Percentiles rank a stretch among this genome's conserved stretches.
Conservation (phyloP, 768 basidiomycete genomes). For the Fomitopsis pulvina region DNA sequence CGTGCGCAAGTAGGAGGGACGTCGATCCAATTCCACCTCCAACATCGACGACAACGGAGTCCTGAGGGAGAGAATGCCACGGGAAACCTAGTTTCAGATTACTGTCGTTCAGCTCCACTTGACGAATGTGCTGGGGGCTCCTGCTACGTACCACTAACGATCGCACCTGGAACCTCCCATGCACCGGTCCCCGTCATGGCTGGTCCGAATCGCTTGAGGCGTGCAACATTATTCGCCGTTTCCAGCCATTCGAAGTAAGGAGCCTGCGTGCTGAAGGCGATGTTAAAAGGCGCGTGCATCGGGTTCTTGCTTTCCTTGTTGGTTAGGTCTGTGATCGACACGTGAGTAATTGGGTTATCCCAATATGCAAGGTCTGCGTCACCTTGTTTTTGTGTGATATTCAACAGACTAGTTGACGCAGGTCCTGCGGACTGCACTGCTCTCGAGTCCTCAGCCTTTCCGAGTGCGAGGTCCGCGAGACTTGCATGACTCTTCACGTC, state of each 20-base stretch:
- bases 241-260: conserved; percentile 73
- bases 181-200: conserved; percentile 70
- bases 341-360: not conserved
- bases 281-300: conserved; percentile 61
- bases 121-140: not conserved
- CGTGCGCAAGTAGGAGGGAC: conserved; percentile 35
- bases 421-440: no score
- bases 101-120: not conserved
- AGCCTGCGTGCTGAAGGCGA: conserved; percentile 50
- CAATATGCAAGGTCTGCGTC: not conserved
- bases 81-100: conserved; percentile 40
- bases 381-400: not conserved
- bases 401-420: no score
- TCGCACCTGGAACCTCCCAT: conserved; percentile 48
- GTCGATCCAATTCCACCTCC: conserved; percentile 64
- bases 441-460: not conserved
- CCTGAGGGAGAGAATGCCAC: conserved; percentile 45
- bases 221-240: conserved; percentile 34
- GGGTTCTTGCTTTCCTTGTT: conserved; percentile 20
- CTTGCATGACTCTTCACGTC: not conserved
- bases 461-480: conserved; percentile 1
- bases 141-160: conserved; percentile 17
- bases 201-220: conserved; percentile 64
- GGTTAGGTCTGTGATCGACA: not conserved
- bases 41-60: conserved; percentile 55